Evolutionary conservation across 2,329 filamentous ascomycete genomes (phyloP).

Genomic region (Fusarium nematophilum): DNA sequence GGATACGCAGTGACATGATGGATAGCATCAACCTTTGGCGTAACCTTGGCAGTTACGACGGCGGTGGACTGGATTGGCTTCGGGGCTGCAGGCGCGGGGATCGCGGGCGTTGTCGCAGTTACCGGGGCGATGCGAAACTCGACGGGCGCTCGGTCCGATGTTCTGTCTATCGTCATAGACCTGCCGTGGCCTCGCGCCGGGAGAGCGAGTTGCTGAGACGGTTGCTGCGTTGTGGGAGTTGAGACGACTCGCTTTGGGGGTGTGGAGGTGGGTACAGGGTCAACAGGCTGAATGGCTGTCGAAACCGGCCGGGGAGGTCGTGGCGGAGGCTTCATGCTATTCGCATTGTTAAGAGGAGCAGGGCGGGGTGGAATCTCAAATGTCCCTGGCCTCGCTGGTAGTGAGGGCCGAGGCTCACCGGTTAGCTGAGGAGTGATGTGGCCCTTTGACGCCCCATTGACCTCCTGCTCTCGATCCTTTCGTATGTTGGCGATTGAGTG

Average conservation of each 20-base stretch:
- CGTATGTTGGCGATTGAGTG: constrained; percentile 58
- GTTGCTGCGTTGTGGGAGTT: constrained; percentile 45
- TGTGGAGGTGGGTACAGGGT: constrained; percentile 33
- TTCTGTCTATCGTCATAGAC: constrained; percentile 52
- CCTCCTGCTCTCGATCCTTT: constrained; percentile 58
- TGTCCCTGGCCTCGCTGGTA: constrained; percentile 61
- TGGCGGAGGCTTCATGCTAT: constrained; percentile 50
- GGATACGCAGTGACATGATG: constrained; percentile 76
- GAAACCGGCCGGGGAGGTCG: constrained; percentile 56
- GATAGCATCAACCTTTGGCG: constrained; percentile 55
- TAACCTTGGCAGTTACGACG: constrained; percentile 29
- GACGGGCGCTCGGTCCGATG: constrained; percentile 39
- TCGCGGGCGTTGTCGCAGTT: constrained; percentile 28
- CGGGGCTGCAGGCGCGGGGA: constrained; percentile 28
- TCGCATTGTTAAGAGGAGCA: constrained; percentile 25
- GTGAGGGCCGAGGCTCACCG: constrained; percentile 58
- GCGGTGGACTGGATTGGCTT: constrained; percentile 33
- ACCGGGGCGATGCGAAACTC: constrained; percentile 41
- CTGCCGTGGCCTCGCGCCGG: constrained; percentile 47
- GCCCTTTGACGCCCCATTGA: constrained; percentile 52
- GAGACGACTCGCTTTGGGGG: constrained; percentile 48
- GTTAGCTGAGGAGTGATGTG: constrained; percentile 54
- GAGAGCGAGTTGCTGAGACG: constrained; percentile 44
- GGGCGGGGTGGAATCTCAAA: constrained; percentile 38
- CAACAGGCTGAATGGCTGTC: constrained; percentile 31